Evolutionary conservation across 139 green algal species (phyloP).

Genomic region (Pseudopediastrum boryanum): DNA sequence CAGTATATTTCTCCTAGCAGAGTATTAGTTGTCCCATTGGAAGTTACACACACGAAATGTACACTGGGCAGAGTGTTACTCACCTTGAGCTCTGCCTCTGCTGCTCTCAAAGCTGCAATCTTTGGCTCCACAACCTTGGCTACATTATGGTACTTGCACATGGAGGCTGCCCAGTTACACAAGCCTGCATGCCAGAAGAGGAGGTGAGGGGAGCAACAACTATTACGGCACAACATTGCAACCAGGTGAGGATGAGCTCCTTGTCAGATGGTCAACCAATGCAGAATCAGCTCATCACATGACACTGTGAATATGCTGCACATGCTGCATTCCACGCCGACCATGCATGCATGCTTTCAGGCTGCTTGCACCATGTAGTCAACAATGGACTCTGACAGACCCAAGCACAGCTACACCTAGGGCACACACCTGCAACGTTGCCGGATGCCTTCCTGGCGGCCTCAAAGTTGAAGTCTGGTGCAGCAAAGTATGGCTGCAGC

Average conservation of each 20-base stretch:
- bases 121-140: slow-evolving; percentile 94
- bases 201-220: background rate
- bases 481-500: slow-evolving; percentile 87
- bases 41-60: background rate
- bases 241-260: slow-evolving; percentile 39
- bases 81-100: slow-evolving; percentile 89
- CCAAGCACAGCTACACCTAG: background rate
- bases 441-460: slow-evolving; percentile 85
- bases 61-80: background rate
- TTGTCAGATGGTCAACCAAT: slow-evolving; percentile 49
- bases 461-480: slow-evolving; percentile 93
- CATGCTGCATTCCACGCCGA: background rate
- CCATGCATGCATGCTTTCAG: slow-evolving; percentile 51
- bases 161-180: slow-evolving; percentile 92
- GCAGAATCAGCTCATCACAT: background rate
- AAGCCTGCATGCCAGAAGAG: slow-evolving; percentile 87
- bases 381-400: background rate
- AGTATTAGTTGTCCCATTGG: too few relatives aligned
- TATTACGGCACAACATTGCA: background rate
- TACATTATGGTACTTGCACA: slow-evolving; percentile 96
- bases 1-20: too few relatives aligned
- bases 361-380: background rate
- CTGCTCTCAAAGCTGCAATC: slow-evolving; percentile 82
- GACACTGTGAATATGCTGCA: background rate
- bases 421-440: slow-evolving; percentile 52